phyloP scores from a whole-genome alignment of 2,329 filamentous ascomycete species.

The Pseudogymnoascus sp. region DNA sequence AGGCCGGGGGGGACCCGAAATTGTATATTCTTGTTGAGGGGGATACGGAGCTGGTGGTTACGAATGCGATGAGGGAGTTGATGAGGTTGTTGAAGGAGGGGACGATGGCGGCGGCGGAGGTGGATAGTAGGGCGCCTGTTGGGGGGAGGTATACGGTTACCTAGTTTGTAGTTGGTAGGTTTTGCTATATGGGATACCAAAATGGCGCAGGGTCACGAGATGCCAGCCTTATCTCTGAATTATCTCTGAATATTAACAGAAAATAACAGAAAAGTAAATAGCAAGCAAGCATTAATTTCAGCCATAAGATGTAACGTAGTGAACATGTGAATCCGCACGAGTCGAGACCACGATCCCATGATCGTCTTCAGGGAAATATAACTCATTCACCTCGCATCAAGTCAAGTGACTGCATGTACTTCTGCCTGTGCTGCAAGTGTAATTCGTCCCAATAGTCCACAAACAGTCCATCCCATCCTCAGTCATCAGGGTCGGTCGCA shows the following conservation, averaged over 20 bases:
- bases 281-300: not conserved
- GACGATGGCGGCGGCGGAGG: conserved; percentile 79
- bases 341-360: not conserved
- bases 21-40: conserved; percentile 96
- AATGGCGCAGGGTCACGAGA: not conserved
- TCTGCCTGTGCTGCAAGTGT: too few relatives aligned
- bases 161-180: conserved; percentile 35
- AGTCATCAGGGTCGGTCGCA: not conserved
- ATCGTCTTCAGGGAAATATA: not conserved
- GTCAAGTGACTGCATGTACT: not conserved
- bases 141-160: conserved; percentile 82
- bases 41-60: conserved; percentile 88
- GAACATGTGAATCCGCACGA: too few relatives aligned
- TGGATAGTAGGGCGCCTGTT: conserved; percentile 69
- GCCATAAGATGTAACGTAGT: not conserved
- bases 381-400: not conserved
- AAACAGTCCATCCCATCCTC: not conserved
- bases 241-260: not conserved
- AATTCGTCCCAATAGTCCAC: not conserved
- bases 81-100: conserved; percentile 83
- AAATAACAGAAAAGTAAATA: too few relatives aligned
- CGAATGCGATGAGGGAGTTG: conserved; percentile 82
- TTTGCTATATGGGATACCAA: conserved; percentile 4
- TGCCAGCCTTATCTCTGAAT: not conserved
- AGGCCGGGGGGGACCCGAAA: conserved; percentile 72